Conservation (phyloP, 2,329 filamentous ascomycete species). For the Aspergillus sp. region DNA sequence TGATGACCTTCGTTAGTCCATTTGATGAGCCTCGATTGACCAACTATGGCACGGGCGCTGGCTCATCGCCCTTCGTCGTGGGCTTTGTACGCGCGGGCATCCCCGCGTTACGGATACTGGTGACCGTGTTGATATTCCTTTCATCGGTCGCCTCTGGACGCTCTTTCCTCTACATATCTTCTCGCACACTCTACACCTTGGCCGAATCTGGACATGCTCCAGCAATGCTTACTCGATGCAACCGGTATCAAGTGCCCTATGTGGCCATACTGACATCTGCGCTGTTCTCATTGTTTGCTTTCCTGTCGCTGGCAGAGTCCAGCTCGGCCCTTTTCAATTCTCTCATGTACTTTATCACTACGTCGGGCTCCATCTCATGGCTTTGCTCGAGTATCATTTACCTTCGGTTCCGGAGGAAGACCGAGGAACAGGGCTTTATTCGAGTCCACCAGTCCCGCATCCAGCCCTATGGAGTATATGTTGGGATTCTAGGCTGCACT, state of each 20-base stretch:
- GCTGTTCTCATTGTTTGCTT: slow-evolving; percentile 63
- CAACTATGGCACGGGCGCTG: slow-evolving; percentile 55
- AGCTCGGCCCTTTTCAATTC: slow-evolving; percentile 66
- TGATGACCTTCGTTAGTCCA: slow-evolving; percentile 62
- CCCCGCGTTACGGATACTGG: slow-evolving; percentile 63
- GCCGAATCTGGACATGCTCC: slow-evolving; percentile 66
- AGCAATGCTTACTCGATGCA: slow-evolving; percentile 58
- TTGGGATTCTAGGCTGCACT: neutral
- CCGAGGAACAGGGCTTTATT: neutral
- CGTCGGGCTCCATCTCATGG: slow-evolving; percentile 70
- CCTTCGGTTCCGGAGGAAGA: slow-evolving; percentile 37
- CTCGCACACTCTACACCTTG: slow-evolving; percentile 65
- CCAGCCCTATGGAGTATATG: slow-evolving; percentile 4
- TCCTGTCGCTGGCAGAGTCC: slow-evolving; percentile 63
- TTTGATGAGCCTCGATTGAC: slow-evolving; percentile 56
- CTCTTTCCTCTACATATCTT: slow-evolving; percentile 72
- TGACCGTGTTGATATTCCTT: slow-evolving; percentile 74
- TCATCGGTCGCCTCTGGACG: slow-evolving; percentile 77
- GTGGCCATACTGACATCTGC: slow-evolving; percentile 58
- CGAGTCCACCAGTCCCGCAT: slow-evolving; percentile 5
- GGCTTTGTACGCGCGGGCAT: slow-evolving; percentile 58
- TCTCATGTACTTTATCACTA: slow-evolving; percentile 68
- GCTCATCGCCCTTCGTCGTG: slow-evolving; percentile 49
- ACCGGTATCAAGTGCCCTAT: slow-evolving; percentile 63
- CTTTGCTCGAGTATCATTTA: slow-evolving; percentile 61